A percentile compares a stretch with the other conserved stretches of the same genome.
phyloP scores from a whole-genome alignment of 441 rosid species.

The Breynia disticha region DNA sequence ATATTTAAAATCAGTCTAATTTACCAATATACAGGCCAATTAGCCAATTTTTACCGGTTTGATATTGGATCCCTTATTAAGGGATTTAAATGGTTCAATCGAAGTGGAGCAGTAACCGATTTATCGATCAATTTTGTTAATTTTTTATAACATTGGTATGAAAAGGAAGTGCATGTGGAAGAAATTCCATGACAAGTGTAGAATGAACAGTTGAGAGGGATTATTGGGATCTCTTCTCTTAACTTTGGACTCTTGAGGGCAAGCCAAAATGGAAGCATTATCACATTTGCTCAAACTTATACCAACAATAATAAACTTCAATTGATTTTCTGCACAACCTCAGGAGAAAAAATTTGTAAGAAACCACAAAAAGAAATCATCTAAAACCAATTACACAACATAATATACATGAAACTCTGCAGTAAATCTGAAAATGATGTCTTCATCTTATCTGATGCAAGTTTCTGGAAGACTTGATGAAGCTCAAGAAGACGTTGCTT shows the following conservation, averaged over 20 bases:
- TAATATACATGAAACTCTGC: conserved; percentile 15
- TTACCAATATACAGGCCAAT: too few relatives aligned
- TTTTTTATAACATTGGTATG: too few relatives aligned
- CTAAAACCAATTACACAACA: conserved; percentile 8
- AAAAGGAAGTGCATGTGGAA: too few relatives aligned
- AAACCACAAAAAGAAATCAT: conserved; percentile 4
- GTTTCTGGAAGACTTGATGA: conserved; percentile 13
- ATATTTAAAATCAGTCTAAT: too few relatives aligned
- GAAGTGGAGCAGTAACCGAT: too few relatives aligned
- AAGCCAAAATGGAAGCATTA: conserved; percentile 6
- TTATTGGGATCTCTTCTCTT: not conserved
- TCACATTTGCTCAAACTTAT: conserved; percentile 10
- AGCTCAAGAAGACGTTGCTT: conserved; percentile 3
- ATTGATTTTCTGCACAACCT: conserved; percentile 14
- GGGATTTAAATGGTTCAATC: too few relatives aligned
- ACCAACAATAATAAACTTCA: conserved; percentile 10
- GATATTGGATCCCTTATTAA: too few relatives aligned
- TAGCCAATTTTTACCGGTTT: too few relatives aligned
- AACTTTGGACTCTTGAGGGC: not conserved
- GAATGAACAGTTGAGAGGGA: too few relatives aligned
- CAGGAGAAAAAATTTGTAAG: not conserved
- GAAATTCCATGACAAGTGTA: too few relatives aligned
- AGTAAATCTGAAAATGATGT: conserved; percentile 12
- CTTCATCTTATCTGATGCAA: conserved; percentile 5
- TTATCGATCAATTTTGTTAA: too few relatives aligned